Evolutionary conservation across 768 basidiomycete genomes (phyloP).

Genomic region (Collybia nuda): DNA sequence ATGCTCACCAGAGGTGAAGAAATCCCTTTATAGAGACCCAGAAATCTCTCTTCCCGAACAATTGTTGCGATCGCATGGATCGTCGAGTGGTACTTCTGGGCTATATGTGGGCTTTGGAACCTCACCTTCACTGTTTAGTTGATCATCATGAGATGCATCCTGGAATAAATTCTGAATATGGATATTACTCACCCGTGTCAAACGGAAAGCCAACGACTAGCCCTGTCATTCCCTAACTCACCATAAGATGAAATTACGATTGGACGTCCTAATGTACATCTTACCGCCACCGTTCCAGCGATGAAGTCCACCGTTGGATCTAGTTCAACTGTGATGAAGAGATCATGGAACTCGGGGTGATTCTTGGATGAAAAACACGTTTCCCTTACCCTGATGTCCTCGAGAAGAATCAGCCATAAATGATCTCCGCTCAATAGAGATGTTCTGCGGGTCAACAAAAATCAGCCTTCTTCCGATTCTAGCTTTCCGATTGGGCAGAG

Average conservation of each 20-base stretch:
- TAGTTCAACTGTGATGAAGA: conserved; percentile 23
- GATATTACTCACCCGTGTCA: conserved; percentile 52
- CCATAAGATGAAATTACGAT: no score
- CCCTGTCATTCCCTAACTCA: conserved; percentile 55
- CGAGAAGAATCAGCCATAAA: no score
- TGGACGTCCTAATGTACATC: no score
- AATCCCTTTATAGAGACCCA: conserved; percentile 75
- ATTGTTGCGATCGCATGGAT: conserved; percentile 68
- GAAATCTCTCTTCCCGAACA: conserved; percentile 64
- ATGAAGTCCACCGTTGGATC: conserved; percentile 74
- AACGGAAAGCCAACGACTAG: conserved; percentile 77
- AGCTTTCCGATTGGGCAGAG: no score
- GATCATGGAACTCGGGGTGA: no score
- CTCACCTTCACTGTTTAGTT: conserved; percentile 68
- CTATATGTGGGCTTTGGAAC: conserved; percentile 65
- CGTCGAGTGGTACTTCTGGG: conserved; percentile 59
- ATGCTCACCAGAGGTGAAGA: conserved; percentile 72
- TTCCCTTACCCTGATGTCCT: no score
- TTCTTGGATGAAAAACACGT: no score
- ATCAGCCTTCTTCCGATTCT: no score
- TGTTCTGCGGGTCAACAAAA: no score
- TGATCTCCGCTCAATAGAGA: no score
- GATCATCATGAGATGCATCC: neutral
- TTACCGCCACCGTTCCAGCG: conserved; percentile 68
- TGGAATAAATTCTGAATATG: neutral